phyloP scores from a whole-genome alignment of 257 asterid genomes.

The Mentha longifolia region DNA sequence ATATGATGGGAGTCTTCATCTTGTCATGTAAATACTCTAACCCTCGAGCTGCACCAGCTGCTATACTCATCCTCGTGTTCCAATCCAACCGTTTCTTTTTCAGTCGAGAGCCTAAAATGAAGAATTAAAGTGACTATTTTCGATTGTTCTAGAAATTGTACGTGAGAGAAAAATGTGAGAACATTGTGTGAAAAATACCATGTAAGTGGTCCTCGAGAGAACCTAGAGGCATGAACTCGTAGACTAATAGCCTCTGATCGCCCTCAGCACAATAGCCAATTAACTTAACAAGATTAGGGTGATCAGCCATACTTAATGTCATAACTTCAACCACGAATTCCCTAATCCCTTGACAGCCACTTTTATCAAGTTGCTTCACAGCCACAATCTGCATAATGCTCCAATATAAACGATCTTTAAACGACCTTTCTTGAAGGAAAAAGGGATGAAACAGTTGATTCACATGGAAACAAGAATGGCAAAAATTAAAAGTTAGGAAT shows the following conservation, averaged over 20 bases:
- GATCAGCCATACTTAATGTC: conserved; percentile 64
- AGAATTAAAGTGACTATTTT: conserved; percentile 22
- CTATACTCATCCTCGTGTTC: conserved; percentile 79
- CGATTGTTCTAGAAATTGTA: neutral
- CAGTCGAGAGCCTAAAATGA: conserved; percentile 43
- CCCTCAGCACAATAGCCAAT: conserved; percentile 83
- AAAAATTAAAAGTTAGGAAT: neutral
- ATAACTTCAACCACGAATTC: conserved; percentile 77
- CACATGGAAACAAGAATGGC: neutral
- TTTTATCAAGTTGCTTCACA: conserved; percentile 70
- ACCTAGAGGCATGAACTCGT: conserved; percentile 83
- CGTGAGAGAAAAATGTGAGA: neutral
- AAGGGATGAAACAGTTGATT: neutral
- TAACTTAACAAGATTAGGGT: conserved; percentile 73
- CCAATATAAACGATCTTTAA: neutral
- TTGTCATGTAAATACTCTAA: conserved; percentile 80
- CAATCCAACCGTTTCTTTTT: conserved; percentile 56
- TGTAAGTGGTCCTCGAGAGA: conserved; percentile 81
- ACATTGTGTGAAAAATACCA: conserved; percentile 42
- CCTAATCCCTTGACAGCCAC: conserved; percentile 77
- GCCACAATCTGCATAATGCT: conserved; percentile 65
- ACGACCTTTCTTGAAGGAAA: neutral
- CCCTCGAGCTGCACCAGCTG: conserved; percentile 86
- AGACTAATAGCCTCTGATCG: conserved; percentile 72
- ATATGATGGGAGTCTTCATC: conserved; percentile 72